Percentiles rank a stretch among this genome's conserved stretches.
Evolutionary conservation across 169 alveolate genomes (phyloP).

Genomic region (Plasmodium chabaudi): DNA sequence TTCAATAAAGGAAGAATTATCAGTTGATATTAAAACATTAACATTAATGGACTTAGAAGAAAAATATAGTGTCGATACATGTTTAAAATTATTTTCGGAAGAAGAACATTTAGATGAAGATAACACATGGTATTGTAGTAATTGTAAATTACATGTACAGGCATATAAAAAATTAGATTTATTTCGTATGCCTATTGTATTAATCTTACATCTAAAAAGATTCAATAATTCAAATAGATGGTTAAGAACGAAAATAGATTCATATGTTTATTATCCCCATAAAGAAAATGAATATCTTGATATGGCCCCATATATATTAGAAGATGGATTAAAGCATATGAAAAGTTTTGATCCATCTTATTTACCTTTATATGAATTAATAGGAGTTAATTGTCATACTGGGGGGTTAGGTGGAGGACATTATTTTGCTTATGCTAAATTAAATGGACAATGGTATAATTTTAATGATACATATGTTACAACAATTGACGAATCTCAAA

Average conservation of each 20-base stretch:
- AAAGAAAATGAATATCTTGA: conserved; percentile 76
- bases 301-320: conserved; percentile 76
- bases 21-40: conserved; percentile 49
- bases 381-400: conserved; percentile 84
- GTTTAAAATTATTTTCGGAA: conserved; percentile 86
- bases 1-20: conserved; percentile 31
- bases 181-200: conserved; percentile 88
- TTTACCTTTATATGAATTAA: conserved; percentile 82
- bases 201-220: conserved; percentile 92
- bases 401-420: conserved; percentile 87
- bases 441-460: conserved; percentile 84
- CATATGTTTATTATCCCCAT: conserved; percentile 66
- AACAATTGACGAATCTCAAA: conserved; percentile 47
- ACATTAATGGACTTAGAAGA: conserved; percentile 63
- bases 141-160: conserved; percentile 90
- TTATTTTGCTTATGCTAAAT: conserved; percentile 83
- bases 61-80: conserved; percentile 65
- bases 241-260: conserved; percentile 61
- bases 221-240: conserved; percentile 84
- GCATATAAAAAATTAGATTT: conserved; percentile 93
- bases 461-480: conserved; percentile 77
- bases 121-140: conserved; percentile 92
- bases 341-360: conserved; percentile 75
- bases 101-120: conserved; percentile 89
- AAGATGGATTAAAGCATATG: conserved; percentile 74